These are phyloP conservation scores for Lecanicillium sp. DNA, from an alignment of 2,329 filamentous ascomycete species.

Conservation along the genomic window DNA sequence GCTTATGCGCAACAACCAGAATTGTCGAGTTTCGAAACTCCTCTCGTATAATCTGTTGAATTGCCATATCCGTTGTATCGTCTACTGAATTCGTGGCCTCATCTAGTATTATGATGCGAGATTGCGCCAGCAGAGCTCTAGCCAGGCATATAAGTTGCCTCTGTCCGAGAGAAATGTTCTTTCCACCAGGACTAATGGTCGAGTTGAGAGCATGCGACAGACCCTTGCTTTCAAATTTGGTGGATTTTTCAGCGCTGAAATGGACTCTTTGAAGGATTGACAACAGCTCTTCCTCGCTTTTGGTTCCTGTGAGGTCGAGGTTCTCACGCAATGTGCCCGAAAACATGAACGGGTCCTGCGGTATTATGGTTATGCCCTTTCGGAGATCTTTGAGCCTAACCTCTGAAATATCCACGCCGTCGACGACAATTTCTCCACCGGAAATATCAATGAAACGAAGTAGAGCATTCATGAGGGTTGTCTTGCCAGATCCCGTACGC, in stretches of 20 bases:
- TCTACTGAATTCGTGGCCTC: constrained; percentile 11
- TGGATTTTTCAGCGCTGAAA: not conserved
- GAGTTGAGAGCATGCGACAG: constrained; percentile 1
- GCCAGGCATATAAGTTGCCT: constrained; percentile 9
- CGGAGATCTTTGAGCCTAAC: constrained; percentile 3
- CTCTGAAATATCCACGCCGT: constrained; percentile 3
- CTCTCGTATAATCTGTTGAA: constrained; percentile 6
- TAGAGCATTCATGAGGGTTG: constrained; percentile 4
- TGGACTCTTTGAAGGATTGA: not conserved
- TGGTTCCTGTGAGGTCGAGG: not conserved
- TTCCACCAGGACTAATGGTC: constrained; percentile 1
- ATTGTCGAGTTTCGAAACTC: constrained; percentile 6
- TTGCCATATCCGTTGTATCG: constrained; percentile 3
- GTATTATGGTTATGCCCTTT: constrained; percentile 3
- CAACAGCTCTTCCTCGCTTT: constrained; percentile 1
- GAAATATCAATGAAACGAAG: constrained; percentile 4
- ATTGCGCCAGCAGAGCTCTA: constrained; percentile 4
- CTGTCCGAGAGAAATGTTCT: constrained; percentile 9
- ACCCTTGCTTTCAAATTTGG: too few species aligned
- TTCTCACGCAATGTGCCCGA: constrained; percentile 6
- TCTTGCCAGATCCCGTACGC: constrained; percentile 9
- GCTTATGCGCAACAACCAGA: constrained; percentile 9
- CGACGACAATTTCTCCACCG: constrained; percentile 3
- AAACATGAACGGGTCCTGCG: constrained; percentile 10
- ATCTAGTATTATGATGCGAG: constrained; percentile 8